These are phyloP conservation scores for Saccharomycopsis olivae DNA, from an alignment of 805 yeast genomes.

Conservation along the genomic window DNA sequence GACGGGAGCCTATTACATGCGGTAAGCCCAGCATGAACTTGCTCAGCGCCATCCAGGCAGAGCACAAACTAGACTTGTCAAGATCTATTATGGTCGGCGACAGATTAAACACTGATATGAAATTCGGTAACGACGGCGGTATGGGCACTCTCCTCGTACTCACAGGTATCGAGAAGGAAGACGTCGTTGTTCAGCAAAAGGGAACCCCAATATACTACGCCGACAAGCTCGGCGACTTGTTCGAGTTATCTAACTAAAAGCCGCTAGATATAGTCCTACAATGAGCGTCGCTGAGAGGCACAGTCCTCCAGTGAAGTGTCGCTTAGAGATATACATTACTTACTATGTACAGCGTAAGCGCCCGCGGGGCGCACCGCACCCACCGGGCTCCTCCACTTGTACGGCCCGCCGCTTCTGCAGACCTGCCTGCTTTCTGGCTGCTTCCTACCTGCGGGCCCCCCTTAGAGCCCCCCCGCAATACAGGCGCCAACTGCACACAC, in stretches of 20 bases:
- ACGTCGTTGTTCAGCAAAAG: constrained; percentile 34
- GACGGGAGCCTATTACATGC: constrained; percentile 79
- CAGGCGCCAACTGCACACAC: no score
- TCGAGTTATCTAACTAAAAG: constrained; percentile 33
- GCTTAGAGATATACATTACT: no score
- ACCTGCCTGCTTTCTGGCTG: no score
- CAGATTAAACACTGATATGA: constrained; percentile 89
- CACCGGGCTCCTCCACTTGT: no score
- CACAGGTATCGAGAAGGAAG: constrained; percentile 83
- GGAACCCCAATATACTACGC: constrained; percentile 58
- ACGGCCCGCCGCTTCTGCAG: no score
- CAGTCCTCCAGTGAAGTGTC: no score
- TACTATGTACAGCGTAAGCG: no score
- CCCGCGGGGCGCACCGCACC: no score
- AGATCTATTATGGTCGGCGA: constrained; percentile 91
- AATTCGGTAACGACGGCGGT: constrained; percentile 81
- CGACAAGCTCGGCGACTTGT: constrained; percentile 66
- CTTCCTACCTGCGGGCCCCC: no score
- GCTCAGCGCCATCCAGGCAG: constrained; percentile 80
- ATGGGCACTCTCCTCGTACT: constrained; percentile 79
- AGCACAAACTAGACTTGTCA: constrained; percentile 37
- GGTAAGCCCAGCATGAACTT: constrained; percentile 88
- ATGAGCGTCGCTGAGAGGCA: no score
- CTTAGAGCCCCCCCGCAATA: no score
- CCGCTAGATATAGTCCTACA: no score